Conservation (phyloP, 2,329 filamentous ascomycete genomes). For the Penicillium sumatraense region DNA sequence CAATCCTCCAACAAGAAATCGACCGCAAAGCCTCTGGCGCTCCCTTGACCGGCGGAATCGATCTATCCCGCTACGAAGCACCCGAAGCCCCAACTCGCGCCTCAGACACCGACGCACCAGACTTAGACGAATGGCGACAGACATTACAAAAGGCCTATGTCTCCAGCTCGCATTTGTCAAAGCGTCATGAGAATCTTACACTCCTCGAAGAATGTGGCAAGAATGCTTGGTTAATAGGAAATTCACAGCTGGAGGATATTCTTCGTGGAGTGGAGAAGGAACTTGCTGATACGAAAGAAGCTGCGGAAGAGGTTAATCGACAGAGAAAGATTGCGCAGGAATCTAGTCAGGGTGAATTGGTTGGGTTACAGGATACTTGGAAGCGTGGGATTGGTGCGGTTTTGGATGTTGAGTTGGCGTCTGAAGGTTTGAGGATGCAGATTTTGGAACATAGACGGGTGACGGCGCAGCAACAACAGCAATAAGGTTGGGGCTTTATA, state of each 20-base stretch:
- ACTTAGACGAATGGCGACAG: slow-evolving; percentile 54
- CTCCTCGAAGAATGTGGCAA: slow-evolving; percentile 83
- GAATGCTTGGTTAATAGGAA: slow-evolving; percentile 89
- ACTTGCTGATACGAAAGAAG: slow-evolving; percentile 67
- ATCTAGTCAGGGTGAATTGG: slow-evolving; percentile 72
- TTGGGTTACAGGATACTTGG: slow-evolving; percentile 77
- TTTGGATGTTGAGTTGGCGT: slow-evolving; percentile 84
- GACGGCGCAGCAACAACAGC: slow-evolving; percentile 41
- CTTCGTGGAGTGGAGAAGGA: slow-evolving; percentile 74
- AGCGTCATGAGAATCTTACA: slow-evolving; percentile 64
- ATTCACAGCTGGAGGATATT: slow-evolving; percentile 77
- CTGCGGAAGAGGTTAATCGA: slow-evolving; percentile 75
- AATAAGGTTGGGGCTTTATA: slow-evolving; percentile 21
- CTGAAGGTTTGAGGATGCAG: slow-evolving; percentile 70
- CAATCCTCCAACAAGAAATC: slow-evolving; percentile 70
- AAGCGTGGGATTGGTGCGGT: slow-evolving; percentile 75
- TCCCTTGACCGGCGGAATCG: slow-evolving; percentile 67
- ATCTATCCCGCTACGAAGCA: slow-evolving; percentile 82
- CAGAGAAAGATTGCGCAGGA: slow-evolving; percentile 72
- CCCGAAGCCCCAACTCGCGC: slow-evolving; percentile 62
- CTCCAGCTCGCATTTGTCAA: slow-evolving; percentile 61
- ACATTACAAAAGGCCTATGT: slow-evolving; percentile 62
- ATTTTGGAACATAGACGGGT: slow-evolving; percentile 65
- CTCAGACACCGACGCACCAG: slow-evolving; percentile 33
- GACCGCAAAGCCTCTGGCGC: slow-evolving; percentile 65